phyloP scores from a whole-genome alignment of 768 basidiomycete genomes.

The Guyanaporus albipodus region DNA sequence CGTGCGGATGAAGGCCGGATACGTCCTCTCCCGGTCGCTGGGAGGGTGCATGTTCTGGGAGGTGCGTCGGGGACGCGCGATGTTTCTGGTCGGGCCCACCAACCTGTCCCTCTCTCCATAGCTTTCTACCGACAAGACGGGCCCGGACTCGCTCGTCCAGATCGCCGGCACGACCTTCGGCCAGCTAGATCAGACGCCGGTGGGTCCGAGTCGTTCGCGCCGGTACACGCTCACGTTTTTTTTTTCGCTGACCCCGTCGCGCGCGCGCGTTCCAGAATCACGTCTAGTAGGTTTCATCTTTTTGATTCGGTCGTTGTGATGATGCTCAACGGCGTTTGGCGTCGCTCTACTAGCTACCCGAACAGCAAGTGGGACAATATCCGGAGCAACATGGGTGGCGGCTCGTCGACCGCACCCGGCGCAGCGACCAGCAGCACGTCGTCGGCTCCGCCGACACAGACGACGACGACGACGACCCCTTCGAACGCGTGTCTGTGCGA shows the following conservation, averaged over 20 bases:
- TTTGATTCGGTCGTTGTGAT: too few species aligned
- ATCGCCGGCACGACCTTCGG: slow-evolving; percentile 47
- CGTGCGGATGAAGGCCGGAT: slow-evolving; percentile 61
- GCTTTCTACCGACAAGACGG: slow-evolving; percentile 60
- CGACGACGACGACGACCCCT: neutral
- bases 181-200: slow-evolving; percentile 50
- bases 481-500: slow-evolving; percentile 35
- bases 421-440: slow-evolving; percentile 15
- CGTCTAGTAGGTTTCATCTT: slow-evolving; percentile 42
- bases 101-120: too few species aligned
- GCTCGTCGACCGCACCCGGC: slow-evolving; percentile 16
- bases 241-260: too few species aligned
- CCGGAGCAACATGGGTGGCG: slow-evolving; percentile 57
- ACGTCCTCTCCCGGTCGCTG: slow-evolving; percentile 56
- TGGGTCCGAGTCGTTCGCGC: slow-evolving; percentile 8
- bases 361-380: slow-evolving; percentile 72
- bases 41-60: slow-evolving; percentile 78
- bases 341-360: slow-evolving; percentile 44
- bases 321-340: neutral
- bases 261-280: slow-evolving; percentile 55
- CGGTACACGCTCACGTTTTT: neutral
- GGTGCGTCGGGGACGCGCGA: slow-evolving; percentile 14
- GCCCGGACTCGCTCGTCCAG: slow-evolving; percentile 53
- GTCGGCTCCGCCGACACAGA: neutral
- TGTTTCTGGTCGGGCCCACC: neutral